Base-by-base conservation (phyloP, 1,284 basidiomycete species). In the Volvariella volvacea region DNA sequence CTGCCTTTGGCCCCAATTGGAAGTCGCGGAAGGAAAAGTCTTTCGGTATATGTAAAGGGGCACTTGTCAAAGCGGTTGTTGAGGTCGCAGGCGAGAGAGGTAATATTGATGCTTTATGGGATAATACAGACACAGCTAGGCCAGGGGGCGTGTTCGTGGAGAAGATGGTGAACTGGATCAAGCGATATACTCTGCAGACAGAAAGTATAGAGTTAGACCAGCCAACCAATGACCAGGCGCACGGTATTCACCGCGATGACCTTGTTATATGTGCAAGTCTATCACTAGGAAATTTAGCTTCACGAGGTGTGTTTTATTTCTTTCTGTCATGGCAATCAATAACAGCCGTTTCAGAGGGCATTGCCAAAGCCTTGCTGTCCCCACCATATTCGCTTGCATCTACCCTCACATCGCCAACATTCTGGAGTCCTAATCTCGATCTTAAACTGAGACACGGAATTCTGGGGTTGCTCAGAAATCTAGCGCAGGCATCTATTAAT, bases 401-500 rank as follows among this genome's bases (percentile, higher is more conserved):
- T 12, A 46, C 73, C 6, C 58, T 81, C 60, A 80, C 65, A 44
- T 78, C 67, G 48, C 68, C 48, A 54, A 73, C 53, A 60, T 74
- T 68, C 51, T 74, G 65, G 48, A 83, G 63, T 48, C 68, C 60
- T 48, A 64, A 53, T 50, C 73, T 74, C 3, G 87, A 91, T 54
- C 71, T 91, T 54, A 88, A 90, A 56, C 68, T 92, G 42, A 91
- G 91, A 58, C 91, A 95, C 56, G 87, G 86, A 21, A 76, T 88
- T 43, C 68, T 94, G 22, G 89, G 88, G 16, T 66, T 96, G 28
- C 68, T 95, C 34, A 88, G 90, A 56, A 88, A 95, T 60, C 69
- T 96, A 2, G 79, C 90, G 0, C 88, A 94, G 53, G 73, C 86
- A 15, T 67, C 77, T 30, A 61, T 70, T 15, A 80, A 86, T 34